phyloP scores from a whole-genome alignment of 345 rosid species.

The Ceriops tagal region DNA sequence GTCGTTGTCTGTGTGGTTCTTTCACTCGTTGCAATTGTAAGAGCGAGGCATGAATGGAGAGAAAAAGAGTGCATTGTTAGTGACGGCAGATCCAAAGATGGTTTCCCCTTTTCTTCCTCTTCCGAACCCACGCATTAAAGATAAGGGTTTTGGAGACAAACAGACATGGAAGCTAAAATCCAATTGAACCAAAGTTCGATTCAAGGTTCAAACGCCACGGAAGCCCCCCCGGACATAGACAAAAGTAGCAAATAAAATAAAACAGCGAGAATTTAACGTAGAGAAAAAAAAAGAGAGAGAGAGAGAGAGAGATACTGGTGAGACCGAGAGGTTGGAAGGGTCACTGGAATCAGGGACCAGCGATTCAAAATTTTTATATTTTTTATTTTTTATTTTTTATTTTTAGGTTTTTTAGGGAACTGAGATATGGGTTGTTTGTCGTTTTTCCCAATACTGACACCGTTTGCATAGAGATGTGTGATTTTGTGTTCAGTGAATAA shows the following conservation, averaged over 20 bases:
- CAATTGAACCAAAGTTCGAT: neutral
- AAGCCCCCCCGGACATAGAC: neutral
- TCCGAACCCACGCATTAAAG: neutral
- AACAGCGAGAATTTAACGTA: neutral
- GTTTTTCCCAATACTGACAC: neutral
- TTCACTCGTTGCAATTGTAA: too few species aligned
- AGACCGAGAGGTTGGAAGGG: neutral
- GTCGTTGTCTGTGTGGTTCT: too few species aligned
- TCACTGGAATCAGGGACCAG: neutral
- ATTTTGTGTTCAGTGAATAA: slow-evolving; percentile 15
- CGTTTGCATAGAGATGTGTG: slow-evolving; percentile 30
- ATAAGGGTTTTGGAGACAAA: neutral
- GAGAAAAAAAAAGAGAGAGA: slow-evolving; percentile 6
- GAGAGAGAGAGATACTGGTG: slow-evolving; percentile 7
- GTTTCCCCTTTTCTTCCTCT: neutral
- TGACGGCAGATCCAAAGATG: neutral
- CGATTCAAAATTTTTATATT: neutral
- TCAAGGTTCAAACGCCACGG: neutral
- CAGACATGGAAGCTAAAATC: neutral
- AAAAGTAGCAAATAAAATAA: too few species aligned
- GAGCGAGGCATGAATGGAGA: neutral
- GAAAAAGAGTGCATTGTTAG: slow-evolving; percentile 12
- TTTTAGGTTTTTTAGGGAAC: slow-evolving; percentile 5
- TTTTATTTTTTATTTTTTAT: too few species aligned
- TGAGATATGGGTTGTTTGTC: slow-evolving; percentile 18